Evolutionary conservation across 2,329 filamentous ascomycete genomes (phyloP), one percentile per base, ranked within the genome.

Genomic region (Neoarthrinium moseri): DNA sequence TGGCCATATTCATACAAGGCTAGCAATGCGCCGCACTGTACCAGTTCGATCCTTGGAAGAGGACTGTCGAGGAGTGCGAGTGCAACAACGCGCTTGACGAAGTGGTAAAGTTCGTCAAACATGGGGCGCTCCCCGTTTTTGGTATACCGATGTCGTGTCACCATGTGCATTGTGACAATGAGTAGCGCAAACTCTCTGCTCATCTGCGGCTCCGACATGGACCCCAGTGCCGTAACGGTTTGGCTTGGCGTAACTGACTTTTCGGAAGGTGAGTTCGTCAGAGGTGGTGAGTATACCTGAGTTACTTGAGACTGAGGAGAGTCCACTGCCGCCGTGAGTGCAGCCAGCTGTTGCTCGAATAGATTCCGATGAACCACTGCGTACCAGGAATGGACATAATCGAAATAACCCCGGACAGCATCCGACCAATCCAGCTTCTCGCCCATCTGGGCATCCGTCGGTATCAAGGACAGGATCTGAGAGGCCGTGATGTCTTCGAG

Each of bases 1-100:
- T 73, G 70, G 2, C 70, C 70, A 49, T 72, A 71, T 50, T 73
- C 70, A 51, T 70, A 73, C 33, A 73, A 56, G 4, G 68, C 66
- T 33, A 73, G 51, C 45, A 73, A 53, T 17, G 69, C 61, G 22
- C 64, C 67, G 47, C 66, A 69, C 53, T 73, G 70, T 11, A 72
- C 57, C 21, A 71, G 55, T 56, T 69, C 68, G 21, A 71, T 58
- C 23, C 55, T 65, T 7, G 68, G 66, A 4, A 35, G 23, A 27
- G 59, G 58, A 7, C 54, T 53, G 18, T 60, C 57, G 11, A 59
- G 56, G 41, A 67, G 62, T 15, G 60, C 60, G 40, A 71, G 49
- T 15, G 63, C 59, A 23, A 70, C 58, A 33, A 67, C 57, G 13
- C 70, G 62, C 52, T 70, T 71, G 27, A 63, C 64, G 12, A 63